A percentile compares a stretch with the other conserved stretches of the same genome.
phyloP scores from a whole-genome alignment of 305 asterid genomes.

The Nicotiana rustica region DNA sequence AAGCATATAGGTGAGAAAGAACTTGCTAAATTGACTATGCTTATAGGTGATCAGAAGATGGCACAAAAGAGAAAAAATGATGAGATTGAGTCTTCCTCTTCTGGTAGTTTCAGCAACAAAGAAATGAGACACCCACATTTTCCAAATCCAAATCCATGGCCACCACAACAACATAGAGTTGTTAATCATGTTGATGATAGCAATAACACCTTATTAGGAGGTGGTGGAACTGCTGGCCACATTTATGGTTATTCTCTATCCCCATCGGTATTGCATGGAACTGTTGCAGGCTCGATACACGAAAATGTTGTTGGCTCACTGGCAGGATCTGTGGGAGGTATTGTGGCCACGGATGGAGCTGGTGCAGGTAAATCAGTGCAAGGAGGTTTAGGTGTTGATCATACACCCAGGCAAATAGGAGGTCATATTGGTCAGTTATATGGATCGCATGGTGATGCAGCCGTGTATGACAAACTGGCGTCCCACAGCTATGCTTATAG shows the following conservation, averaged over 20 bases:
- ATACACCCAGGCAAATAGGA: constrained; percentile 45
- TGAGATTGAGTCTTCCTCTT: constrained; percentile 50
- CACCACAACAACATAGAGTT: constrained; percentile 44
- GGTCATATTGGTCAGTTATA: constrained; percentile 49
- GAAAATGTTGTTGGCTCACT: constrained; percentile 41
- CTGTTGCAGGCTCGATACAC: constrained; percentile 59
- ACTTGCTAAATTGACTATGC: neutral
- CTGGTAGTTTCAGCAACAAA: constrained; percentile 49
- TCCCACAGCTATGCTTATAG: constrained; percentile 40
- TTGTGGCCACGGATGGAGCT: constrained; percentile 39
- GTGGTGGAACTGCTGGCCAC: constrained; percentile 40
- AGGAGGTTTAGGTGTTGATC: constrained; percentile 48
- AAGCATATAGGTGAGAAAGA: constrained; percentile 47
- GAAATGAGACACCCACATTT: constrained; percentile 60
- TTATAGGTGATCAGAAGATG: constrained; percentile 15
- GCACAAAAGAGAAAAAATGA: constrained; percentile 60
- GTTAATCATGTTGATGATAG: constrained; percentile 36
- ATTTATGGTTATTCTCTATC: constrained; percentile 47
- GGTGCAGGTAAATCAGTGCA: constrained; percentile 43
- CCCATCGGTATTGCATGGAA: constrained; percentile 57
- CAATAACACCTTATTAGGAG: constrained; percentile 46
- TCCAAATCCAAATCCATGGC: constrained; percentile 46
- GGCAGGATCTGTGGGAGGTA: constrained; percentile 25
- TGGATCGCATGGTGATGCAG: constrained; percentile 49
- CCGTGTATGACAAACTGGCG: constrained; percentile 45